These are phyloP conservation scores for Aspergillus haitiensis DNA, from an alignment of 495 filamentous ascomycete species.

Conservation along the genomic window DNA sequence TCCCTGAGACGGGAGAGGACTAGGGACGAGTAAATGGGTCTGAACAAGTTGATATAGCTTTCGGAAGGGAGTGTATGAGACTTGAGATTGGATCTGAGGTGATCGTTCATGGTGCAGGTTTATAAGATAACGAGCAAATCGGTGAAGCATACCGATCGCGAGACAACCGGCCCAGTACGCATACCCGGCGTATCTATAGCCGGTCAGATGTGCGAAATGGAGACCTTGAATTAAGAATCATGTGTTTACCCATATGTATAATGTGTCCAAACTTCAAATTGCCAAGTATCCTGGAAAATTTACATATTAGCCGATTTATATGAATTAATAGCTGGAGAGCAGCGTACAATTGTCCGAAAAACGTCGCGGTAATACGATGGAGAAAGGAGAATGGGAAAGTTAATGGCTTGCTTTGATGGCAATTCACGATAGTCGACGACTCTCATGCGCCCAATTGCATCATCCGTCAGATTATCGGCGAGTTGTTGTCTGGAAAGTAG, in stretches of 20 bases:
- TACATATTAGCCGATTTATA: neutral
- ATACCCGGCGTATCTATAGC: slow-evolving; percentile 27
- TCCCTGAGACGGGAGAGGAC: slow-evolving; percentile 31
- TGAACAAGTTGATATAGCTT: slow-evolving; percentile 29
- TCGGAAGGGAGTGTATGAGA: slow-evolving; percentile 3
- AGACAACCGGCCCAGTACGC: slow-evolving; percentile 37
- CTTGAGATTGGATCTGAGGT: neutral
- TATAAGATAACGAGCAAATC: slow-evolving; percentile 20
- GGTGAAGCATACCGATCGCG: slow-evolving; percentile 28
- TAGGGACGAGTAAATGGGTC: slow-evolving; percentile 38
- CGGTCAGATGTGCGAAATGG: neutral
- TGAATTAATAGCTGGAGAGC: neutral
- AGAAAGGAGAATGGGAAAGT: slow-evolving; percentile 35
- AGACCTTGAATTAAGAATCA: neutral
- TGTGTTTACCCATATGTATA: slow-evolving; percentile 36
- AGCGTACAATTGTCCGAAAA: slow-evolving; percentile 38
- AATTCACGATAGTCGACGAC: slow-evolving; percentile 37
- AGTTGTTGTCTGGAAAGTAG: slow-evolving; percentile 35
- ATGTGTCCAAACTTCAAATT: slow-evolving; percentile 41
- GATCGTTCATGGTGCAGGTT: neutral
- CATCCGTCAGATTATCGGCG: slow-evolving; percentile 39
- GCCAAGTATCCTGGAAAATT: slow-evolving; percentile 32
- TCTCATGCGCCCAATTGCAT: slow-evolving; percentile 36
- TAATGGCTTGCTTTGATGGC: slow-evolving; percentile 15
- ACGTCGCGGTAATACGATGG: slow-evolving; percentile 31